Conservation (phyloP, 1,284 basidiomycete genomes). For the Lignosus rhinocerotis region DNA sequence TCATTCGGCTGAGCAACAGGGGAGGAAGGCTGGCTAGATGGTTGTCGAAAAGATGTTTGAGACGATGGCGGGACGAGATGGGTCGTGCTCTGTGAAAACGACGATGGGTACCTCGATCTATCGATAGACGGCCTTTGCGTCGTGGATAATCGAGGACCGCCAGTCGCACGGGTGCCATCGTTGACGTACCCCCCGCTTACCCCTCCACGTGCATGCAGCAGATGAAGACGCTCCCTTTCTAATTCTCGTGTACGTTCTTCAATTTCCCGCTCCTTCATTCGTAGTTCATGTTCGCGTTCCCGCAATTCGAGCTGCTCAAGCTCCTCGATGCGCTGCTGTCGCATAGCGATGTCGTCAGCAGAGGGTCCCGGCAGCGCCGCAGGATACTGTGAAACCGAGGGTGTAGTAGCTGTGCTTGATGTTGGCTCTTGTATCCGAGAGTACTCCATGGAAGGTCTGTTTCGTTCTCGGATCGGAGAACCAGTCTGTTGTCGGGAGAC, state of each 20-base stretch:
- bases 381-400: constrained; percentile 14
- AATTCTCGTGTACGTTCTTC: constrained; percentile 50
- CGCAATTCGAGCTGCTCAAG: constrained; percentile 50
- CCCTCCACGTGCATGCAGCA: constrained; percentile 23
- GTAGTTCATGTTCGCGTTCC: constrained; percentile 55
- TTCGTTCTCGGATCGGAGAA: constrained; percentile 26
- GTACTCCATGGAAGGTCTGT: constrained; percentile 22
- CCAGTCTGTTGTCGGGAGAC: constrained; percentile 28
- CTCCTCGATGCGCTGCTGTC: constrained; percentile 50
- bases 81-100: constrained; percentile 45
- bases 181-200: constrained; percentile 30
- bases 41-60: constrained; percentile 16
- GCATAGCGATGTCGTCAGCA: constrained; percentile 32
- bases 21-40: constrained; percentile 29
- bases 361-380: constrained; percentile 3
- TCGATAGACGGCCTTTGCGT: constrained; percentile 23
- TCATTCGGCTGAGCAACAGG: constrained; percentile 33
- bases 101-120: constrained; percentile 18
- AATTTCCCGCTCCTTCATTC: constrained; percentile 60
- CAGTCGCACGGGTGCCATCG: constrained; percentile 23
- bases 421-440: constrained; percentile 18
- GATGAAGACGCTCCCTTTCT: constrained; percentile 26
- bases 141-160: constrained; percentile 8
- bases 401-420: constrained; percentile 1
- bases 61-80: constrained; percentile 43